Conservation (phyloP, 1,284 basidiomycete genomes). For the Cystobasidium pallidum region DNA sequence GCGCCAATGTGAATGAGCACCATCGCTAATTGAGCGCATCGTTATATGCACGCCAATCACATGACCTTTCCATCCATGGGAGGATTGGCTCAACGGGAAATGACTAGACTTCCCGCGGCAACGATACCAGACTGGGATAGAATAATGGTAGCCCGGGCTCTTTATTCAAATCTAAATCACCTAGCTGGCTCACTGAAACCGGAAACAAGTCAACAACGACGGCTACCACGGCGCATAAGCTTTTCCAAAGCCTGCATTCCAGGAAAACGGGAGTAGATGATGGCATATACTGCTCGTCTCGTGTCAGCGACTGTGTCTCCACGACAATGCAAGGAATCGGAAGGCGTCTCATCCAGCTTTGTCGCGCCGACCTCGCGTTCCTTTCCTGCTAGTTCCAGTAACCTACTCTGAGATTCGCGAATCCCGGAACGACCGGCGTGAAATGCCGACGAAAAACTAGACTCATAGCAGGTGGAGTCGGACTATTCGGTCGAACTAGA, state of each 20-base stretch:
- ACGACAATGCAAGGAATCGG: too few relatives aligned
- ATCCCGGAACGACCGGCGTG: constrained; percentile 79
- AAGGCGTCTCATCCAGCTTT: constrained; percentile 73
- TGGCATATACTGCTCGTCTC: constrained; percentile 49
- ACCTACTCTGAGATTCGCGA: constrained; percentile 75
- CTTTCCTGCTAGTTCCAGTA: constrained; percentile 82
- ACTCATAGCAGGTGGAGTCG: constrained; percentile 75
- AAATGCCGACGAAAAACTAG: constrained; percentile 79
- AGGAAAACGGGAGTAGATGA: constrained; percentile 83
- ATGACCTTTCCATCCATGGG: too few relatives aligned
- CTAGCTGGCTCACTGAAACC: constrained; percentile 56
- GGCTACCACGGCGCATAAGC: not conserved
- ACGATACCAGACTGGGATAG: not conserved
- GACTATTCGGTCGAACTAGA: too few relatives aligned
- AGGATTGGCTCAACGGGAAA: constrained; percentile 6
- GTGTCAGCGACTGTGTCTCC: too few relatives aligned
- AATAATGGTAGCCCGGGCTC: too few relatives aligned
- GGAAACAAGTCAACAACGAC: constrained; percentile 28
- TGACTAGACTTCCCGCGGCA: constrained; percentile 18
- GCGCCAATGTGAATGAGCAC: too few relatives aligned
- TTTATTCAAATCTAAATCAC: constrained; percentile 19
- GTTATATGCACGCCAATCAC: too few relatives aligned
- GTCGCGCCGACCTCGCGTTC: constrained; percentile 84
- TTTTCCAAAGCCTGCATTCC: constrained; percentile 63
- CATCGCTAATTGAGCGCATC: too few relatives aligned